Evolutionary conservation across 2,329 filamentous ascomycete species (phyloP), one percentile per base, ranked within the genome.

Genomic region (Aspergillus sp.): DNA sequence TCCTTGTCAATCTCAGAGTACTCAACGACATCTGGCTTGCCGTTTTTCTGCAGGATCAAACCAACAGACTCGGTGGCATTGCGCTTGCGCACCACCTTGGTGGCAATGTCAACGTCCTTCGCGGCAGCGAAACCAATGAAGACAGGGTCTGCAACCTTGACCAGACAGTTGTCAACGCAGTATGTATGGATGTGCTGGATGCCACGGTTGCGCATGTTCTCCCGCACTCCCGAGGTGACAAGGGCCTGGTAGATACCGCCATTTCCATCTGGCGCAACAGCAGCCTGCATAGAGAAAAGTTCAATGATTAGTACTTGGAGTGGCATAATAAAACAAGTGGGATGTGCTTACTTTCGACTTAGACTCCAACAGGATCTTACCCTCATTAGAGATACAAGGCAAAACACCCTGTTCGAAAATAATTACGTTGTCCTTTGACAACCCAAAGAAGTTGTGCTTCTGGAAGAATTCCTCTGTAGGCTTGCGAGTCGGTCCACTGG

Each of bases 101-200:
- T 98, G 27, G 91, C 91, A 62, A 98, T 94, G 72, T 95, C 90
- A 59, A 96, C 91, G 51, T 89, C 75, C 69, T 91, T 88, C 45
- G 84, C 81, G 38, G 91, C 90, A 4, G 90, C 81, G 73, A 97
- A 97, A 59, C 93, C 93, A 60, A 97, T 85, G 74, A 98, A 97
- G 59, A 89, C 81, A 12, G 93, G 93, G 64, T 98, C 93, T 23
- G 91, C 91, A n/a, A 98, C 91, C 74, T 89, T 91, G 68, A 95
- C 91, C n/a, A 98, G 81, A 74, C 91, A 97, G 78, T 98, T 98
- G 75, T 98, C 93, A 41, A 98, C 93, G 65, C 93, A 96, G 79
- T 97, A 97, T 43, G 90, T 86, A 71, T 98, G 91, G 53, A 98
- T 86, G 74, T 98, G 93, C 77, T 95, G 74, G 65, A 97, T 86